Evolutionary conservation across 306 rosid species (phyloP).

Genomic region (Carpinus viminea): DNA sequence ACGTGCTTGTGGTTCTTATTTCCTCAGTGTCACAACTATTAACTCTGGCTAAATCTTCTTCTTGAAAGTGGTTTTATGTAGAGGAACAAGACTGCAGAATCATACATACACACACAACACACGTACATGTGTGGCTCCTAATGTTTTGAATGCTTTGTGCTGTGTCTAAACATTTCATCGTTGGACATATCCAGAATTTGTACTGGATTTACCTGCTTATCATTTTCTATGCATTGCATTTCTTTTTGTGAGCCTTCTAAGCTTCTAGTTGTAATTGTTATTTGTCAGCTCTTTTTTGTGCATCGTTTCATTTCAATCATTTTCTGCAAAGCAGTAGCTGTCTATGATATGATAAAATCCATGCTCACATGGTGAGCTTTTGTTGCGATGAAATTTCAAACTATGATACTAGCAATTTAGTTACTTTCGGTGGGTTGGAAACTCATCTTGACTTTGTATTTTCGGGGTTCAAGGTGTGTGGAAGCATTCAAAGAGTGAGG

Average conservation of each 20-base stretch:
- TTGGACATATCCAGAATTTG: not conserved
- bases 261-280: not conserved
- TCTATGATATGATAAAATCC: not conserved
- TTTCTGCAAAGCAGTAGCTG: not conserved
- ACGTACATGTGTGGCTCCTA: not conserved
- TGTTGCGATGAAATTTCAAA: not conserved
- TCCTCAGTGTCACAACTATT: not conserved
- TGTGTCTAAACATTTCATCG: not conserved
- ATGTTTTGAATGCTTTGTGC: not conserved
- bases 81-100: not conserved
- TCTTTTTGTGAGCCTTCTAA: not conserved
- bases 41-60: not conserved
- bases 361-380: not conserved
- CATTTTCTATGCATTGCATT: not conserved
- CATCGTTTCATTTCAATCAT: not conserved
- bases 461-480: conserved; percentile 65
- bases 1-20: not conserved
- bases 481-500: conserved; percentile 92
- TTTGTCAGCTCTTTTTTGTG: not conserved
- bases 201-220: not conserved
- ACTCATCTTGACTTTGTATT: not conserved
- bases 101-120: not conserved
- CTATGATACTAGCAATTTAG: not conserved
- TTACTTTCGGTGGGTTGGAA: not conserved
- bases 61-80: not conserved